Evolutionary conservation across 805 yeast genomes (phyloP), one percentile per base, ranked within the genome.

Genomic region (Saturnispora serradocipensis): DNA sequence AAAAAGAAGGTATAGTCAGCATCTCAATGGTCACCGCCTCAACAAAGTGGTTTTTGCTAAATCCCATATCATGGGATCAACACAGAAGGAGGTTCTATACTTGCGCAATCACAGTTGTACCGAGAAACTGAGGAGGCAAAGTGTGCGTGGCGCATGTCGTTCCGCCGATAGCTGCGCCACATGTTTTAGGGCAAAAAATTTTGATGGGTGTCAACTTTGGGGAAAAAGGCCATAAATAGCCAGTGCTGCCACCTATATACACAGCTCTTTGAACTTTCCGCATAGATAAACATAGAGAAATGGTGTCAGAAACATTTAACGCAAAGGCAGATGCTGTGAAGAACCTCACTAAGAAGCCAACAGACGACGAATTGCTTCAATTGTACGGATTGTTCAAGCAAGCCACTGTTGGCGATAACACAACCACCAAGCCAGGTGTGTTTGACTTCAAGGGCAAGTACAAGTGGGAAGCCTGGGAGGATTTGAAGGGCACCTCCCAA

Each of bases 401-500:
- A 75, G 96, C 98, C 61, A 91, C 97, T 35, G 85, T 84, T 52
- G 99, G 99, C 59, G 99, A 93, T 78, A 88, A 88, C 78, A 69
- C 66, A 61, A 86, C 96, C 56, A 74, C 77, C 51, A 87, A 88
- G 74, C 99, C 99, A 50, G 93, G 97, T 57, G 72, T 86, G 54
- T 88, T 93, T 69, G 95, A 89, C 72, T 78, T 93, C 73, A 88
- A 86, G 74, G 97, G 91, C 60, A 89, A 95, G 72, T 86, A 87
- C 80, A 93, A 93, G 77, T 93, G 98, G 98, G 91, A 90, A 67
- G 79, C 98, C 8, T 93, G 98, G 98, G 84, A 84, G 63, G 82
- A 81, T 61, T 73, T 84, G 64, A 85, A 86, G 74, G 99, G 99
- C 53, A 79, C 78, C 55, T 71, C 88, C 40, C 86, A 86, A 71